phyloP scores from a whole-genome alignment of 768 basidiomycete species.

The Zangia roseola region DNA sequence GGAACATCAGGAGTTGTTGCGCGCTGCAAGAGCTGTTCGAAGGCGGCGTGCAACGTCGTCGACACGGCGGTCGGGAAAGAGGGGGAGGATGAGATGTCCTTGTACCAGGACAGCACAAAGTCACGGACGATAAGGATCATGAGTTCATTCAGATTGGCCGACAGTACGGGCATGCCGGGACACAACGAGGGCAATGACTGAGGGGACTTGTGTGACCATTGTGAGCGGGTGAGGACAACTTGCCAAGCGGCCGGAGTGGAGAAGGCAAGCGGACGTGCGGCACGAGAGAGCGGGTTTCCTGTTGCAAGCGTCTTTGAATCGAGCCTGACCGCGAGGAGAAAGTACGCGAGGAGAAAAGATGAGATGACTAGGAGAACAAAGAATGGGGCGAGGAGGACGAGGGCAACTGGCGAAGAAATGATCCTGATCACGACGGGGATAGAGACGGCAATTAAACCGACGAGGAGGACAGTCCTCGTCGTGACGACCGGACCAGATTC shows the following conservation, averaged over 20 bases:
- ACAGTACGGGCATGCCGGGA: constrained; percentile 63
- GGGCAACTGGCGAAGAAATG: constrained; percentile 61
- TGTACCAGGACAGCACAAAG: constrained; percentile 91
- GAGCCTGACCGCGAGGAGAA: constrained; percentile 58
- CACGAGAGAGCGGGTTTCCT: constrained; percentile 44
- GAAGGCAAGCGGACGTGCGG: constrained; percentile 77
- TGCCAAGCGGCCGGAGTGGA: constrained; percentile 96
- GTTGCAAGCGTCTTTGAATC: constrained; percentile 42
- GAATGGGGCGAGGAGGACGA: constrained; percentile 64
- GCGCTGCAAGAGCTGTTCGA: constrained; percentile 58
- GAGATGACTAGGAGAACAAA: constrained; percentile 48
- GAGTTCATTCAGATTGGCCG: constrained; percentile 74
- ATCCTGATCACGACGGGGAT: constrained; percentile 55
- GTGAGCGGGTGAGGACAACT: constrained; percentile 81
- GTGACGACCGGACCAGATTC: constrained; percentile 42
- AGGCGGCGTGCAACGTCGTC: constrained; percentile 61
- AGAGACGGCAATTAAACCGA: constrained; percentile 56
- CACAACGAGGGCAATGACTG: constrained; percentile 66
- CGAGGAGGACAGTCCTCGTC: constrained; percentile 51
- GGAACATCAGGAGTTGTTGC: constrained; percentile 66
- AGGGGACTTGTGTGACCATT: constrained; percentile 78
- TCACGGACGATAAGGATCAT: constrained; percentile 80
- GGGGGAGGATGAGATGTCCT: constrained; percentile 77
- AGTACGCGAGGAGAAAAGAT: constrained; percentile 50
- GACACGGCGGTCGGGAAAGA: constrained; percentile 89